Evolutionary conservation across 768 basidiomycete species (phyloP).

Genomic region (Russula foetens): DNA sequence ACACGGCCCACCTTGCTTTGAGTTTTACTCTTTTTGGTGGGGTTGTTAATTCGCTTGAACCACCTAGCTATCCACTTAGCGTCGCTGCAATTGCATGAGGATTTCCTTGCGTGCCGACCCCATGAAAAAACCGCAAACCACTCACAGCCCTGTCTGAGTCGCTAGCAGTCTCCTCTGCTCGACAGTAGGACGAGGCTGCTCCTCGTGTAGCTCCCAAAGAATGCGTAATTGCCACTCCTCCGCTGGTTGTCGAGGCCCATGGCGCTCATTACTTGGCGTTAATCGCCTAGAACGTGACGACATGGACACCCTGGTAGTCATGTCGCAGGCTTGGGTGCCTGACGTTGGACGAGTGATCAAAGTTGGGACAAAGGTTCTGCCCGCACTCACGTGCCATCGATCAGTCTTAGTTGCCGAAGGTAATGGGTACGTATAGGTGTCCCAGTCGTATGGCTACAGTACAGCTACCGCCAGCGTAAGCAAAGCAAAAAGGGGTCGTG

Average conservation of each 20-base stretch:
- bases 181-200: constrained; percentile 2
- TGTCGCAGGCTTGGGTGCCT: neutral
- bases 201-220: constrained; percentile 8
- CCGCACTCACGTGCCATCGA: neutral
- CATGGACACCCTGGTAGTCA: neutral
- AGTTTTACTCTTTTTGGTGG: constrained; percentile 1
- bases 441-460: constrained; percentile 7
- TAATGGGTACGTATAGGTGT: neutral
- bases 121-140: neutral
- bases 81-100: constrained; percentile 1
- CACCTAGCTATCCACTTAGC: constrained; percentile 16
- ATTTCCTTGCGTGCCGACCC: neutral
- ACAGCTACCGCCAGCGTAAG: constrained; percentile 2
- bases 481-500: neutral
- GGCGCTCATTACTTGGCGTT: neutral
- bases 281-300: neutral
- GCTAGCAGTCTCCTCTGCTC: constrained; percentile 12
- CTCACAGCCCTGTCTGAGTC: constrained; percentile 17
- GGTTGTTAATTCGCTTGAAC: constrained; percentile 9
- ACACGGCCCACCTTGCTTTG: neutral
- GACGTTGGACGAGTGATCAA: neutral
- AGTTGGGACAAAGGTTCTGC: too few relatives aligned
- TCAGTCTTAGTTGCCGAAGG: neutral
- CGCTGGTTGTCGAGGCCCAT: neutral
- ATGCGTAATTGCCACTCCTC: constrained; percentile 16